Conservation (phyloP, 495 filamentous ascomycete species). For the Neurospora sp. region DNA sequence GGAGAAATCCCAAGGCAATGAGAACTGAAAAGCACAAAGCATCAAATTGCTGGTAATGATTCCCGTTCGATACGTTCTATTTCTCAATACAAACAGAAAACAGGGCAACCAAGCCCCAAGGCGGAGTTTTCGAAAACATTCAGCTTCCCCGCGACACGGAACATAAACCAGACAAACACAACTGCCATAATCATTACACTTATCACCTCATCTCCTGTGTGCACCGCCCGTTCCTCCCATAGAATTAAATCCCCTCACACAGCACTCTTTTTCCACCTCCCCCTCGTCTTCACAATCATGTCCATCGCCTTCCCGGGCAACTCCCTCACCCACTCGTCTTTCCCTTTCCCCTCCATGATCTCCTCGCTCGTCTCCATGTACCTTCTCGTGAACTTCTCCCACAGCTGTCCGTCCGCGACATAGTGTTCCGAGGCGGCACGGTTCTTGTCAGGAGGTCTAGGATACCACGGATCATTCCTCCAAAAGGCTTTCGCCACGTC, state of each 20-base stretch:
- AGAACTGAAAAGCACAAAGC: too few species aligned
- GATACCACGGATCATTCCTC: constrained; percentile 34
- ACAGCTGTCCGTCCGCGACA: neutral
- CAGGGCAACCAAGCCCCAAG: too few species aligned
- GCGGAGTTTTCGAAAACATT: too few species aligned
- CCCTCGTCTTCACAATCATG: neutral
- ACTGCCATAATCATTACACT: neutral
- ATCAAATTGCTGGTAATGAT: too few species aligned
- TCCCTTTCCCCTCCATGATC: neutral
- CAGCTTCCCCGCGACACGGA: too few species aligned
- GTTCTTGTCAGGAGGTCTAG: constrained; percentile 13
- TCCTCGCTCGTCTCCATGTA: neutral
- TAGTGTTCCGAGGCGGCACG: neutral
- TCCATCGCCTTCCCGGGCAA: neutral
- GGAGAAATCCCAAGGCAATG: too few species aligned
- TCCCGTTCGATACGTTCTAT: too few species aligned
- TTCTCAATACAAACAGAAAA: too few species aligned
- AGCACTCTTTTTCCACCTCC: neutral
- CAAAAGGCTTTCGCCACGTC: constrained; percentile 26
- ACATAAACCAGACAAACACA: too few species aligned
- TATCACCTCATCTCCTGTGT: neutral
- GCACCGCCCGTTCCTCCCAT: too few species aligned
- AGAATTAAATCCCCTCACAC: neutral
- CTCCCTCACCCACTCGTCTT: neutral
- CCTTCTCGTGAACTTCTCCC: neutral